Base-by-base conservation (phyloP, 2,329 filamentous ascomycete genomes). In the Fusarium torulosum region DNA sequence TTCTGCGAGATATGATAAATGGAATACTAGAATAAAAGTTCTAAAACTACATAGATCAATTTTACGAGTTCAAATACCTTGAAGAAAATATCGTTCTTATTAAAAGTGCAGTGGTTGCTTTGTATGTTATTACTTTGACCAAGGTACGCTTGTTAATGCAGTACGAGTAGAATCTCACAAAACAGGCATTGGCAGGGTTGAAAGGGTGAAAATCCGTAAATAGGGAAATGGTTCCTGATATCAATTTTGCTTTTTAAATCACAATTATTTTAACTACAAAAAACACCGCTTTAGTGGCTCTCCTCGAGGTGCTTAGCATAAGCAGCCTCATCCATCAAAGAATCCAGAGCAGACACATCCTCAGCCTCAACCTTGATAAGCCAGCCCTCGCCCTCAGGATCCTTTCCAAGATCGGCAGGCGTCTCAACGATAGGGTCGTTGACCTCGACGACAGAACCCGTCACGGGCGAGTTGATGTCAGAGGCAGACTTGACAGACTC, bases 401-500 rank as follows among this genome's bases (percentile, higher is more conserved):
- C 89, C 79, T 91, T 85, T 76, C 92, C 89, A 55, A 97, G 83
- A 50, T 83, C 75, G 31, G 66, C 58, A 13, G 66, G 66, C 17
- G 66, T 42, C 10, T 69, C 66, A 15, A 53, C 60, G 20, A 69
- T 45, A 15, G 66, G 66, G 9, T 77, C 76, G 81, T 97, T 97
- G 67, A 89, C 83, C 72, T 89, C 86, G 17, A 87, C 84, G 51
- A 97, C 87, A 65, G 82, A 90, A 68, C 93, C 93, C 27, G 84
- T 81, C 61, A 96, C 86, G 15, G 94, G 94, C 8, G 91, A 88
- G 80, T 94, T 89, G 81, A 97, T 95, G 78, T 97, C 94, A 40
- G 92, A 94, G 3, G 93, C 94, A 53, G 91, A 94, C 84, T 97
- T 97, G 77, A 97, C 94, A 2, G 92, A 96, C 83, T 97, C 94